Evolutionary conservation across 2,329 filamentous ascomycete species (phyloP).

Genomic region (Colletotrichum gigasporum): DNA sequence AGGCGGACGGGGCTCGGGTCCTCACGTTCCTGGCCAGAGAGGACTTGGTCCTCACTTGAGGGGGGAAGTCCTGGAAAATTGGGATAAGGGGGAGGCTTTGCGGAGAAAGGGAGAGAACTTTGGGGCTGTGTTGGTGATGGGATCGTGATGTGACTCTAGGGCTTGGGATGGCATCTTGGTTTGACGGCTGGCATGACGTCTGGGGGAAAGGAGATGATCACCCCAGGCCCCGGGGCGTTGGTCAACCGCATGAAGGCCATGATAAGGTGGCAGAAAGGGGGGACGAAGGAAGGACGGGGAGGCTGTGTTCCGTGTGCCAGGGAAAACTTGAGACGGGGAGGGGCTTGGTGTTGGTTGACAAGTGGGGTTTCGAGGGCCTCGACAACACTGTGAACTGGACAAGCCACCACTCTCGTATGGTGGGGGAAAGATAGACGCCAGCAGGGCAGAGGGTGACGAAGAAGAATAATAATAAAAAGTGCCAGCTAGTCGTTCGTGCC

Average conservation of each 20-base stretch:
- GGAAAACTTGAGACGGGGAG: constrained; percentile 17
- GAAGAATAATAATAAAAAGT: neutral
- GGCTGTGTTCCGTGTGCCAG: constrained; percentile 19
- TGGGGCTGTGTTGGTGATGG: neutral
- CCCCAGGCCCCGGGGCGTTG: neutral
- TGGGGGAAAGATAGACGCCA: neutral
- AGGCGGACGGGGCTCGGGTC: constrained; percentile 39
- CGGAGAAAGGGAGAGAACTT: neutral
- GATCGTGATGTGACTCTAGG: neutral
- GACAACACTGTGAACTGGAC: neutral
- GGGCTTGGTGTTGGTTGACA: neutral
- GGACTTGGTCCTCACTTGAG: neutral
- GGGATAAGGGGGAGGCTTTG: neutral
- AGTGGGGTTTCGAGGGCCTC: neutral
- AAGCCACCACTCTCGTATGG: neutral
- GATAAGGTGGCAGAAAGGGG: neutral
- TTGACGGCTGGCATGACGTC: neutral
- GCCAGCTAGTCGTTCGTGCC: constrained; percentile 1
- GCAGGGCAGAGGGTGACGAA: neutral
- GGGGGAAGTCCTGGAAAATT: neutral
- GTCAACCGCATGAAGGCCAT: constrained; percentile 5
- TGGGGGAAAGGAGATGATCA: neutral
- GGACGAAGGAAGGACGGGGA: constrained; percentile 1
- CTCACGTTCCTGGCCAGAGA: constrained; percentile 41
- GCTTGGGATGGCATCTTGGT: constrained; percentile 9